Percentiles rank a stretch among this genome's conserved stretches.
Evolutionary conservation across 1,139 yeast species (phyloP).

Genomic region (Diutina mesorugosa): DNA sequence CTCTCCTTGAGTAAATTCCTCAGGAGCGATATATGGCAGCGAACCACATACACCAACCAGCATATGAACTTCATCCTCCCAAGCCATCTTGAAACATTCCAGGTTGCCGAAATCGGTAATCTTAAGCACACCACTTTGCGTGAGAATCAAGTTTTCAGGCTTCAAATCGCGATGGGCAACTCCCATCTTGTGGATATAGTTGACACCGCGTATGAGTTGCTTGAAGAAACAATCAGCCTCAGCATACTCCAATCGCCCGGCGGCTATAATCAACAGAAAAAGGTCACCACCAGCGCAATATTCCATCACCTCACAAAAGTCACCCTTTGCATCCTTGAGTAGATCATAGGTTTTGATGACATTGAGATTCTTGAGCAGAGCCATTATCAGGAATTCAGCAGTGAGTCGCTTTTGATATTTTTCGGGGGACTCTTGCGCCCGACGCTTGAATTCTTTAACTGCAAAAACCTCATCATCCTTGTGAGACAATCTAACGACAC

Average conservation of each 20-base stretch:
- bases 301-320: constrained; percentile 94
- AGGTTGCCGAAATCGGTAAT: constrained; percentile 95
- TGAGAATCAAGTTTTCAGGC: constrained; percentile 80
- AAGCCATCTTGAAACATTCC: constrained; percentile 92
- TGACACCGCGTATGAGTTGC: constrained; percentile 81
- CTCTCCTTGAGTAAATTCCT: constrained; percentile 61
- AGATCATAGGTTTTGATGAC: constrained; percentile 81
- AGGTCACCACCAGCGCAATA: constrained; percentile 93
- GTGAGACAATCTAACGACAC: constrained; percentile 34
- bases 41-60: constrained; percentile 82
- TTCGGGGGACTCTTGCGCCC: constrained; percentile 31
- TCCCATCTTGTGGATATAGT: constrained; percentile 95
- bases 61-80: constrained; percentile 81
- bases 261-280: constrained; percentile 71
- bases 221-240: constrained; percentile 96
- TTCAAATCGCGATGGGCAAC: constrained; percentile 91
- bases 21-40: constrained; percentile 94
- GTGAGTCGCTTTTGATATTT: constrained; percentile 32
- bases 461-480: constrained; percentile 27
- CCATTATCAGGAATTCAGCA: constrained; percentile 34
- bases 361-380: constrained; percentile 31
- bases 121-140: constrained; percentile 69
- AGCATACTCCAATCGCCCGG: constrained; percentile 69
- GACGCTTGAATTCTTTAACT: constrained; percentile 32
- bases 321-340: constrained; percentile 83